Conservation (phyloP, 2,329 filamentous ascomycete species). For the Polytolypa hystricis region DNA sequence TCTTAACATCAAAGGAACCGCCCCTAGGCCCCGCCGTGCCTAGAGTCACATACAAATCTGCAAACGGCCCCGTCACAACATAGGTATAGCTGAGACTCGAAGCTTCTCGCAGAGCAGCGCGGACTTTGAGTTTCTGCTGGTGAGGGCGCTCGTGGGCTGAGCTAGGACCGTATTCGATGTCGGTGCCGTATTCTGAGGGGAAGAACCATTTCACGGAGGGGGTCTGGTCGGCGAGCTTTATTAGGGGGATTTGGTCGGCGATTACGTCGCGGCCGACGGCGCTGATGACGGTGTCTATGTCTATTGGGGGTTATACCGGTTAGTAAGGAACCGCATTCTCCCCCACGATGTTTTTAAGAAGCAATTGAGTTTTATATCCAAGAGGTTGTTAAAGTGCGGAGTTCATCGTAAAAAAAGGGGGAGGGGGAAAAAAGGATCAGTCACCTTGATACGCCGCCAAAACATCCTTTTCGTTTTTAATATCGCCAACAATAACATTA, state of each 20-base stretch:
- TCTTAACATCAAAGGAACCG: conserved; percentile 50
- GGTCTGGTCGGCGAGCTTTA: conserved; percentile 47
- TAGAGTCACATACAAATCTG: conserved; percentile 48
- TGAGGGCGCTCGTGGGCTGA: conserved; percentile 55
- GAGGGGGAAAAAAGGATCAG: not conserved
- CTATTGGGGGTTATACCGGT: conserved; percentile 17
- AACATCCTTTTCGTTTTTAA: conserved; percentile 43
- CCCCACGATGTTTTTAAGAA: too few species aligned
- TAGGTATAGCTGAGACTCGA: conserved; percentile 51
- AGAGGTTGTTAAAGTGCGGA: too few species aligned
- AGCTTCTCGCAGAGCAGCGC: conserved; percentile 44
- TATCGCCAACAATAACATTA: conserved; percentile 45
- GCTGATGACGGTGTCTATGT: conserved; percentile 54
- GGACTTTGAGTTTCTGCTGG: conserved; percentile 58
- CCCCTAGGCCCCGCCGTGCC: conserved; percentile 28
- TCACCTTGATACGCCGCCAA: conserved; percentile 44
- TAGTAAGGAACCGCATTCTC: too few species aligned
- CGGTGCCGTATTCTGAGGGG: conserved; percentile 57
- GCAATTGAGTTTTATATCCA: too few species aligned
- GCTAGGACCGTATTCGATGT: conserved; percentile 49
- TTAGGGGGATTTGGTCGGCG: conserved; percentile 49
- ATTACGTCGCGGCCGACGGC: conserved; percentile 55
- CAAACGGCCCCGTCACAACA: conserved; percentile 59
- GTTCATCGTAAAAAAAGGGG: not conserved
- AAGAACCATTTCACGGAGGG: conserved; percentile 51